Evolutionary conservation across 805 yeast genomes (phyloP).

Genomic region (Schwanniomyces occidentalis): DNA sequence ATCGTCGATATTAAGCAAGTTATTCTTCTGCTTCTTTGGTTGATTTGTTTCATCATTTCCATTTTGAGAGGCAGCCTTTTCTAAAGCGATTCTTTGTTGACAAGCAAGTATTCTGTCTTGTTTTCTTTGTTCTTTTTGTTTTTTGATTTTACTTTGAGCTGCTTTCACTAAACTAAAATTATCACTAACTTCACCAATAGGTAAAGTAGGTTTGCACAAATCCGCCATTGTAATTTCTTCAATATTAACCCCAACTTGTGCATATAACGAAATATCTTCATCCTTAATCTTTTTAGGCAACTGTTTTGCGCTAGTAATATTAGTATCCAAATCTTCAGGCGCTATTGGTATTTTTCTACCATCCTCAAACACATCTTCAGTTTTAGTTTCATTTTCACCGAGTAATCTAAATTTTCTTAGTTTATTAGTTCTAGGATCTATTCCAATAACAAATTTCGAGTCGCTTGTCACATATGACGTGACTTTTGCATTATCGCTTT

Average conservation of each 20-base stretch:
- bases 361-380: constrained; percentile 12
- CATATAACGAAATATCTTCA: constrained; percentile 38
- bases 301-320: constrained; percentile 28
- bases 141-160: constrained; percentile 41
- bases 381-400: constrained; percentile 3
- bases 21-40: constrained; percentile 5
- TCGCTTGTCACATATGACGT: constrained; percentile 9
- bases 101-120: constrained; percentile 32
- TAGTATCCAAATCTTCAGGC: constrained; percentile 36
- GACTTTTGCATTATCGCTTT: constrained; percentile 7
- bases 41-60: constrained; percentile 1
- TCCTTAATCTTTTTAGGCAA: constrained; percentile 39
- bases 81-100: constrained; percentile 26
- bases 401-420: constrained; percentile 28
- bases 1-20: constrained; percentile 3
- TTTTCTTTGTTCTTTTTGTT: constrained; percentile 22
- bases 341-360: constrained; percentile 33
- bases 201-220: constrained; percentile 64
- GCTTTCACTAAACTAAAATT: constrained; percentile 55
- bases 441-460: constrained; percentile 29
- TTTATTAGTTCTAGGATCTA: constrained; percentile 29
- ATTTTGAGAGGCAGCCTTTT: constrained; percentile 24
- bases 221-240: constrained; percentile 64
- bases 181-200: constrained; percentile 64
- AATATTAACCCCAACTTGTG: constrained; percentile 50